These are phyloP conservation scores for Begonia fuchsioides DNA, from an alignment of 306 rosid genomes.

Conservation along the genomic window DNA sequence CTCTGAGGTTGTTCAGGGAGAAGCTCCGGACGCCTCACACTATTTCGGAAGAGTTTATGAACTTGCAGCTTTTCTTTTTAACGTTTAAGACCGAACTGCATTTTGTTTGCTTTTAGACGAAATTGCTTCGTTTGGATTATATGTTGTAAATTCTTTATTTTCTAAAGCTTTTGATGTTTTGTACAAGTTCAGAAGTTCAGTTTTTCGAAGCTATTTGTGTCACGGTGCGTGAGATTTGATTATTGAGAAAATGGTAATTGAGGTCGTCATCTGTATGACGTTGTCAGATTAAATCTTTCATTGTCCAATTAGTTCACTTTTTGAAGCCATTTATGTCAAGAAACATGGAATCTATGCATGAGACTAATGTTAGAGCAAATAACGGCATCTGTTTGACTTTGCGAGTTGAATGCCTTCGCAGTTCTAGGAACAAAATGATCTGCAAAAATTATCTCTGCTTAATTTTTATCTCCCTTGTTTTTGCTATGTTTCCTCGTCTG, in stretches of 20 bases:
- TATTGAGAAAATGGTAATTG: no score
- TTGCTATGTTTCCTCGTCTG: background rate
- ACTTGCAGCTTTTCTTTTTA: constrained; percentile 35
- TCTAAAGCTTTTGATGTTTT: background rate
- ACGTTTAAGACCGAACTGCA: background rate
- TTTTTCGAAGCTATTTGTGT: no score
- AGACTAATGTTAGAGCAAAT: no score
- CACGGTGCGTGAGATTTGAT: no score
- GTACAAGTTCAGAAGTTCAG: background rate
- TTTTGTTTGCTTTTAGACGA: background rate
- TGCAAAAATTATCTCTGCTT: background rate
- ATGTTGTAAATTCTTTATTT: background rate
- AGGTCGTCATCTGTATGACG: no score
- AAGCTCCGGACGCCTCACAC: constrained; percentile 32
- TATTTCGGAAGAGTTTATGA: constrained; percentile 49
- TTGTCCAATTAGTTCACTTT: no score
- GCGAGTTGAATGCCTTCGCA: no score
- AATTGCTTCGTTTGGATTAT: background rate
- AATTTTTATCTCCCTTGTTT: background rate
- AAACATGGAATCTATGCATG: no score
- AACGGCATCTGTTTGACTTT: no score
- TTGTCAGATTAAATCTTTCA: no score
- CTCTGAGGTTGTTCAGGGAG: constrained; percentile 35
- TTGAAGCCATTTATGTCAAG: no score
- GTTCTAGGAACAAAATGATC: no score